Evolutionary conservation across 192 early-diverging fungal genomes (phyloP).

Genomic region (Diversispora eburnea): DNA sequence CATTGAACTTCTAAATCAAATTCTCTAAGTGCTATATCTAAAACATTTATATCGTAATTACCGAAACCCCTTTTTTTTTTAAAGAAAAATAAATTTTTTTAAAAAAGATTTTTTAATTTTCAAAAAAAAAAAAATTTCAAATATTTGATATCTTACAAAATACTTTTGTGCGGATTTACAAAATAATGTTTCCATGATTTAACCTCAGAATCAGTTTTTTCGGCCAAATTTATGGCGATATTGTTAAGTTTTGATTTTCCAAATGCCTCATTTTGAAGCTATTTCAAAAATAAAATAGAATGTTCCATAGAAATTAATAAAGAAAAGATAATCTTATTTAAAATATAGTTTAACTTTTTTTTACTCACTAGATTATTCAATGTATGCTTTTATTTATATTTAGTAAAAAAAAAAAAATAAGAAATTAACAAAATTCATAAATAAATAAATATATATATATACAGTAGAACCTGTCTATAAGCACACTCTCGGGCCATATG

Average conservation of each 20-base stretch:
- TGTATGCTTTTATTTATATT: constrained; percentile 9
- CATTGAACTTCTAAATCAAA: constrained; percentile 17
- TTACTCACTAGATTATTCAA: constrained; percentile 12
- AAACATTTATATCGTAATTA: constrained; percentile 28
- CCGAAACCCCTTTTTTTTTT: background rate
- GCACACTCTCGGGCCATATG: too few relatives aligned
- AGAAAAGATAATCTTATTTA: background rate
- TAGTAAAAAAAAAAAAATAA: background rate
- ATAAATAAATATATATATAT: background rate
- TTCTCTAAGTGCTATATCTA: constrained; percentile 15
- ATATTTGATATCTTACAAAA: constrained; percentile 10
- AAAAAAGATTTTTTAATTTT: background rate
- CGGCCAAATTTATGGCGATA: constrained; percentile 3
- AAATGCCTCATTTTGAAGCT: constrained; percentile 20
- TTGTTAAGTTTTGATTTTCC: constrained; percentile 7
- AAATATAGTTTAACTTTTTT: background rate
- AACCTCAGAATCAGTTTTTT: background rate
- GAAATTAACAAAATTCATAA: background rate
- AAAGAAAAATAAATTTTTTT: background rate
- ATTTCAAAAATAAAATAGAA: background rate
- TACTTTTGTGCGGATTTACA: constrained; percentile 27
- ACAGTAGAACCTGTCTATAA: too few relatives aligned
- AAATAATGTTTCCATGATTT: background rate
- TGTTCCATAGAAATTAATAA: background rate
- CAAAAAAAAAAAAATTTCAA: background rate